Conservation (phyloP, 129 eudicot genomes). For the Heracleum sosnowskyi region DNA sequence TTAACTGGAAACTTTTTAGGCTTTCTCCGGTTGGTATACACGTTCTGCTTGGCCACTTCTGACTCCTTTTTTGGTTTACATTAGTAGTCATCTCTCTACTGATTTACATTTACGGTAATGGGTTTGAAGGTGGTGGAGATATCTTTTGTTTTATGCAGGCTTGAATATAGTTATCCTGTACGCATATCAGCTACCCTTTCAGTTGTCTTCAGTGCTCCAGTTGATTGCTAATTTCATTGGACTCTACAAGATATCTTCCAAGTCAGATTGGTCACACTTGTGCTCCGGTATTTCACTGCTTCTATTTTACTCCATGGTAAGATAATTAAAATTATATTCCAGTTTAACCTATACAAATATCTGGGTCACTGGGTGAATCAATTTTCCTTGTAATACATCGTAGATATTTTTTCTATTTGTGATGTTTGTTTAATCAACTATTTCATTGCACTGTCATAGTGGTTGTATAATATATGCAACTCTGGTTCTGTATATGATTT, state of each 20-base stretch:
- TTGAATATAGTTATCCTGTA: conserved; percentile 37
- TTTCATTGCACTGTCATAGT: background rate
- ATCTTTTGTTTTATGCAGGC: conserved; percentile 52
- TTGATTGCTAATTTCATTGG: conserved; percentile 31
- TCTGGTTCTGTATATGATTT: background rate
- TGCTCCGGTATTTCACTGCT: conserved; percentile 46
- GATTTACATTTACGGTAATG: conserved; percentile 22
- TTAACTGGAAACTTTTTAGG: conserved; percentile 53
- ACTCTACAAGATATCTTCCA: conserved; percentile 32
- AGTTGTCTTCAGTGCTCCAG: conserved; percentile 21
- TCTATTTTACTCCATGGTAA: conserved; percentile 48
- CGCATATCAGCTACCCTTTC: conserved; percentile 39
- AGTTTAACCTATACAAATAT: background rate
- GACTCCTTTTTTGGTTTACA: background rate
- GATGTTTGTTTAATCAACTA: background rate
- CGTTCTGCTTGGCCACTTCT: conserved; percentile 15
- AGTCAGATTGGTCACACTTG: conserved; percentile 32
- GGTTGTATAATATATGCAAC: background rate
- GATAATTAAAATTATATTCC: background rate
- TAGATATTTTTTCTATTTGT: background rate
- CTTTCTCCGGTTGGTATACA: conserved; percentile 36
- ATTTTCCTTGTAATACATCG: background rate
- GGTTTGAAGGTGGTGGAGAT: conserved; percentile 55
- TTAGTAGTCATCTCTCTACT: conserved; percentile 12
- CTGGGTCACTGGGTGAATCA: background rate